Conservation (phyloP, 164 flowering plant species). For the Macadamia integrifolia region DNA sequence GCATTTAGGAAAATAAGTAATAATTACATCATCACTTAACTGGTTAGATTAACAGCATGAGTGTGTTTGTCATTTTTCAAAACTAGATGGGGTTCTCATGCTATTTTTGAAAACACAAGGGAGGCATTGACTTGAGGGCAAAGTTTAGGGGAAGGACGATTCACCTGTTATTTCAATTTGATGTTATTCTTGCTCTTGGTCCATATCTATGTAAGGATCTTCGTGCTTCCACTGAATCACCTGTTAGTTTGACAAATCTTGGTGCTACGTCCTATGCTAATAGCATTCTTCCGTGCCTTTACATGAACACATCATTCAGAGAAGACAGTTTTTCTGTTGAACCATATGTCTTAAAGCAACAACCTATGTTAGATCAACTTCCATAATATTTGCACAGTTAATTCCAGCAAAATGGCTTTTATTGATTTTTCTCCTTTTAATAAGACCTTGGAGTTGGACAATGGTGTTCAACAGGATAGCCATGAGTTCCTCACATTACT, state of each 20-base stretch:
- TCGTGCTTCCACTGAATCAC: conserved; percentile 53
- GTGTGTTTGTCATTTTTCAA: too few species aligned
- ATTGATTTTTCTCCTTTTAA: conserved; percentile 92
- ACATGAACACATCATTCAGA: conserved; percentile 77
- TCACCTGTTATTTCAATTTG: too few species aligned
- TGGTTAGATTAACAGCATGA: too few species aligned
- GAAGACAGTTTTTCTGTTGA: conserved; percentile 77
- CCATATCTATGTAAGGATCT: conserved; percentile 66
- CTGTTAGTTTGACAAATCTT: conserved; percentile 86
- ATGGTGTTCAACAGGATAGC: conserved; percentile 95
- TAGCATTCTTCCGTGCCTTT: conserved; percentile 89
- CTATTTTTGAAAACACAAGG: too few species aligned
- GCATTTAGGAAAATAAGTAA: too few species aligned
- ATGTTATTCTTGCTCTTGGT: conserved; percentile 56
- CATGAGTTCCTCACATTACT: conserved; percentile 93
- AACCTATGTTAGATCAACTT: conserved; percentile 79
- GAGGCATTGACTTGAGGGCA: too few species aligned
- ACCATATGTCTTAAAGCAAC: conserved; percentile 51
- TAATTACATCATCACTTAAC: too few species aligned
- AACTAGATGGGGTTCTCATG: too few species aligned
- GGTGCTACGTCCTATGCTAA: conserved; percentile 99
- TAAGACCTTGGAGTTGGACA: conserved; percentile 82
- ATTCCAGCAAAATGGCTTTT: conserved; percentile 65
- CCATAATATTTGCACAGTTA: conserved; percentile 79
- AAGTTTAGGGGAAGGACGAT: too few species aligned